These are phyloP conservation scores for Leccinellum luteum DNA, from an alignment of 768 basidiomycete species.

Conservation along the genomic window DNA sequence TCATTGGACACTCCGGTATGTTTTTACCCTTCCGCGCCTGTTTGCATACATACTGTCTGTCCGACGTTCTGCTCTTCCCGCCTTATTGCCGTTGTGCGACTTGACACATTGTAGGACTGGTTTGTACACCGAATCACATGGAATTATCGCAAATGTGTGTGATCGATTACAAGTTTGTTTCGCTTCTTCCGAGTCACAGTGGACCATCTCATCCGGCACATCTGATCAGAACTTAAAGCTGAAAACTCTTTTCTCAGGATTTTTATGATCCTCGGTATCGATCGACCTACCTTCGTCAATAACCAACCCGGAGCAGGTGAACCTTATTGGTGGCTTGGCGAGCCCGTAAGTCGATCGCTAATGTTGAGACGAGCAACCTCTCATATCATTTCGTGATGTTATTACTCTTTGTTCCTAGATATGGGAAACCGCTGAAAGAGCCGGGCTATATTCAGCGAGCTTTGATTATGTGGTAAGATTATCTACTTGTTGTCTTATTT, in stretches of 20 bases:
- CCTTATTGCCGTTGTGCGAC: not conserved
- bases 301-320: slow-evolving; percentile 56
- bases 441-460: slow-evolving; percentile 45
- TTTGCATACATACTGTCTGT: not conserved
- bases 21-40: slow-evolving; percentile 15
- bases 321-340: slow-evolving; percentile 80
- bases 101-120: slow-evolving; percentile 59
- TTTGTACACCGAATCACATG: slow-evolving; percentile 82
- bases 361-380: not conserved
- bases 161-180: not conserved
- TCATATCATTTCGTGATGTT: not conserved
- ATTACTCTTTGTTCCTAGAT: not conserved
- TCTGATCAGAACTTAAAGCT: not conserved
- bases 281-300: slow-evolving; percentile 61
- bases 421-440: slow-evolving; percentile 45
- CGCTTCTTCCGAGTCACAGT: not conserved
- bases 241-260: slow-evolving; percentile 45
- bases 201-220: not conserved
- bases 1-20: slow-evolving; percentile 82
- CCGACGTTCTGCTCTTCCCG: not conserved
- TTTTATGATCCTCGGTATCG: slow-evolving; percentile 72
- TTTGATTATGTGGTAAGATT: slow-evolving; percentile 81
- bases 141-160: slow-evolving; percentile 80
- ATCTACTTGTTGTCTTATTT: not conserved
- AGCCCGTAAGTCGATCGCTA: slow-evolving; percentile 55